Evolutionary conservation across 441 rosid genomes (phyloP).

Genomic region (Omphalea diandra): DNA sequence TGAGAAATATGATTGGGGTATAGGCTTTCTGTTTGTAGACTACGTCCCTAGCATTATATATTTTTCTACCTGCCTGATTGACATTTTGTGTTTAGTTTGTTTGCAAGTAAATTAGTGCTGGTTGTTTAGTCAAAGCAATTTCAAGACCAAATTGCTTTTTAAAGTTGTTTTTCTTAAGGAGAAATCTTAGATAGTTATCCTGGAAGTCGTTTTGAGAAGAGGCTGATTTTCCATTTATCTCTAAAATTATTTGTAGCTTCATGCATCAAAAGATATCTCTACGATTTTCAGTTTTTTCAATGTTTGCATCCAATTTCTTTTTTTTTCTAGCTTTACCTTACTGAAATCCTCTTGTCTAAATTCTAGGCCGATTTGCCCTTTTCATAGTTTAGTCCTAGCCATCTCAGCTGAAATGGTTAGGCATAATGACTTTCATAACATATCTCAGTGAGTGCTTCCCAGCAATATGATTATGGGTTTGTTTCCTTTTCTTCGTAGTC

Average conservation of each 20-base stretch:
- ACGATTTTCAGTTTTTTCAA: too few relatives aligned
- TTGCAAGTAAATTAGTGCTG: background rate
- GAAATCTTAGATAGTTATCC: too few relatives aligned
- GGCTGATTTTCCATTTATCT: background rate
- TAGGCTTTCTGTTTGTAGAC: slow-evolving; percentile 1
- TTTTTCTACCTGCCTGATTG: background rate
- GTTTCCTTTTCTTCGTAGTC: background rate
- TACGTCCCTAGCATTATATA: background rate
- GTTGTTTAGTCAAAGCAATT: background rate
- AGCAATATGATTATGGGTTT: background rate
- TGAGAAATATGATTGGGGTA: background rate
- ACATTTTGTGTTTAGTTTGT: background rate
- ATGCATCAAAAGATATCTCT: too few relatives aligned
- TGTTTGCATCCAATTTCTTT: too few relatives aligned
- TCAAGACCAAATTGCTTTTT: background rate
- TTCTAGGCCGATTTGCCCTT: too few relatives aligned
- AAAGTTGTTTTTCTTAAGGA: background rate
- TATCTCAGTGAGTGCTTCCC: background rate
- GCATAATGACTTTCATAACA: background rate
- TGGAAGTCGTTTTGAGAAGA: background rate
- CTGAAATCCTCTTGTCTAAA: too few relatives aligned
- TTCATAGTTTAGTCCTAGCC: background rate
- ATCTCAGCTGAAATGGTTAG: background rate
- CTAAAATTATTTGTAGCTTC: background rate
- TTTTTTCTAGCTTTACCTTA: too few relatives aligned